Base-by-base conservation (phyloP, 768 basidiomycete species). In the Amanita pallidorosea region DNA sequence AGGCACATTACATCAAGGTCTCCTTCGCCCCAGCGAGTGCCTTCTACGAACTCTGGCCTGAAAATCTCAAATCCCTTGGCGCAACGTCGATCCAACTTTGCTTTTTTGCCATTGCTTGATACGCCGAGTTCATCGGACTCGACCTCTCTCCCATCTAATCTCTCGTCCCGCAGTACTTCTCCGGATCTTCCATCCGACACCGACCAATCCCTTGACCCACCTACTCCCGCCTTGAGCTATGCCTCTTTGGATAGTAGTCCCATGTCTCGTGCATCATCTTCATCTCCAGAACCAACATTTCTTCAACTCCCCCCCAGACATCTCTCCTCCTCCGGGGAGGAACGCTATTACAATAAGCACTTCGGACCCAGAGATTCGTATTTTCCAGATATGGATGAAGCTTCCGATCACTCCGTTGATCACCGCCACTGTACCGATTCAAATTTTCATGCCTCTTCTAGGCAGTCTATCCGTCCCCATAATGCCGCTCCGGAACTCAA, bases 181-280 rank as follows among this genome's bases (percentile, higher is more conserved):
- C 58, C 60, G 3, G 55, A 34, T 50, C 57, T 41, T 41, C 54
- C 55, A 1, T 64, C 63, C 9, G 65, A 63, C 44, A 61, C 63
- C 2, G 64, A 66, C 51, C 53, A 55, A 36, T 63, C 62, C n/a
- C 59, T 57, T 4, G 66, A 66, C 52, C 65, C 67, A 0, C 65
- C 67, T 0, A 71, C 68, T 0, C 68, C 69, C 0, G 60, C 70
- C 0, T 58, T 69, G 7, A 66, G 68, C 2, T 60, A 68, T 51
- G 65, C 69, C 2, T 70, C 70, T 5, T 51, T 67, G 8, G 65
- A 67, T 40, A 69, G 68, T 57, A 69, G 67, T 44, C 67, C 67
- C 5, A 56, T 58, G 2, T 68, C 67, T 1, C 60, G 65, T 33
- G 65, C 68, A 5, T 69, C 67, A 34, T 67, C 65, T 1, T 57